Evolutionary conservation across 345 rosid species (phyloP).

Genomic region (Lepidium aucheri): DNA sequence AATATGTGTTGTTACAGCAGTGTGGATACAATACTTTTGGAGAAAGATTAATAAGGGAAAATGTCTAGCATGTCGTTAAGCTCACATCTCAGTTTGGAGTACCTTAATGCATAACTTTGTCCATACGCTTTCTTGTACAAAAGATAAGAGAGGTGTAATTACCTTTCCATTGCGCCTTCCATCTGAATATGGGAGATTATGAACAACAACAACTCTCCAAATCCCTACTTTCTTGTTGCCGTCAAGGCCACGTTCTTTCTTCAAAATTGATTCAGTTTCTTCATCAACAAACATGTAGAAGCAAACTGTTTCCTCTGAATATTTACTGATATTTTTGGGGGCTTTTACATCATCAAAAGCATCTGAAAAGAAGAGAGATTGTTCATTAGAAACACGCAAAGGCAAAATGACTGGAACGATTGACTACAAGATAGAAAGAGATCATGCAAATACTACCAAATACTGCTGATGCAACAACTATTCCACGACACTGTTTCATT

Average conservation of each 20-base stretch:
- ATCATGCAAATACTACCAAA: constrained; percentile 51
- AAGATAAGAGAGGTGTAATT: constrained; percentile 11
- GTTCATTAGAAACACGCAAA: constrained; percentile 17
- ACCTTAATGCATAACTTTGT: neutral
- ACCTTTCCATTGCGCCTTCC: constrained; percentile 97
- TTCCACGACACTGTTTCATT: constrained; percentile 82
- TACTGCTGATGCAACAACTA: constrained; percentile 94
- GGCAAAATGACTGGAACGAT: neutral
- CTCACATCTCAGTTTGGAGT: neutral
- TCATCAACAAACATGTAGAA: constrained; percentile 96
- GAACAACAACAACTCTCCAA: constrained; percentile 88
- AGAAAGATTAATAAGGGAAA: neutral
- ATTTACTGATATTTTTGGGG: constrained; percentile 73
- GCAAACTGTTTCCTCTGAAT: constrained; percentile 68
- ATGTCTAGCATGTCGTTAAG: neutral
- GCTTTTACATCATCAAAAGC: constrained; percentile 89
- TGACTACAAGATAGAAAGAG: neutral
- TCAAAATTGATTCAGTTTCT: constrained; percentile 79
- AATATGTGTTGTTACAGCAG: neutral
- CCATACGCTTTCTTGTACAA: neutral
- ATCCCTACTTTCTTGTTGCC: constrained; percentile 57
- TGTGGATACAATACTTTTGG: neutral
- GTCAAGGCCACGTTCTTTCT: constrained; percentile 46
- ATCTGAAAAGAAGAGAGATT: constrained; percentile 35
- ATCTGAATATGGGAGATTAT: constrained; percentile 78